Percentiles rank a stretch among this genome's conserved stretches.
These are phyloP conservation scores for Crepidotus variabilis DNA, from an alignment of 768 basidiomycete species.

Conservation along the genomic window DNA sequence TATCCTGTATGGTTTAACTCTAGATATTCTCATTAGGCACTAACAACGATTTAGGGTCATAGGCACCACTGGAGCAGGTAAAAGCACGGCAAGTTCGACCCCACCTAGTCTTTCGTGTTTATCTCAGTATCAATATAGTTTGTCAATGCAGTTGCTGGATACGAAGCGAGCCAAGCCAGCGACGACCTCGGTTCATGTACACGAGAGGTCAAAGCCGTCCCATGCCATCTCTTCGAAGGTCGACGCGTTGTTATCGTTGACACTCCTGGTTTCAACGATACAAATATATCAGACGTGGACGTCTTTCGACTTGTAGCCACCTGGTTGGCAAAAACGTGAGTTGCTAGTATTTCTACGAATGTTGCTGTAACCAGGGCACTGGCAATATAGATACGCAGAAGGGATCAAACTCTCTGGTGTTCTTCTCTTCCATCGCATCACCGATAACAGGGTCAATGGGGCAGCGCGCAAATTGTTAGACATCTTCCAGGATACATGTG, in stretches of 20 bases:
- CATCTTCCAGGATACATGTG: neutral
- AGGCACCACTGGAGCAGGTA: neutral
- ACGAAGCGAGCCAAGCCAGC: neutral
- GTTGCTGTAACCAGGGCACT: neutral
- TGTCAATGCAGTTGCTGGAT: neutral
- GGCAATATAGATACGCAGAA: neutral
- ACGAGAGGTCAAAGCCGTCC: neutral
- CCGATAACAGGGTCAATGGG: neutral
- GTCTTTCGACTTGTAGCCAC: neutral
- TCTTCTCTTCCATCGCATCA: slow-evolving; percentile 2
- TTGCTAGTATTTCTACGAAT: neutral
- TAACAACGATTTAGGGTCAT: neutral
- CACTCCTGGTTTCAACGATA: slow-evolving; percentile 5
- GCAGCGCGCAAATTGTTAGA: neutral
- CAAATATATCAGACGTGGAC: neutral
- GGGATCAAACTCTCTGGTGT: neutral
- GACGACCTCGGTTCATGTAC: neutral
- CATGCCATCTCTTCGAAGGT: neutral
- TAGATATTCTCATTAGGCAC: neutral
- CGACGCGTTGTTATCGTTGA: slow-evolving; percentile 1
- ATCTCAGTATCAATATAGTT: neutral
- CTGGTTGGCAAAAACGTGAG: slow-evolving; percentile 3
- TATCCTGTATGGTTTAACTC: neutral
- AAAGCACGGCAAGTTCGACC: neutral
- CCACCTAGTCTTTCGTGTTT: neutral